Evolutionary conservation across 2,329 filamentous ascomycete species (phyloP).

Genomic region (Tolypocladium guangdongense): DNA sequence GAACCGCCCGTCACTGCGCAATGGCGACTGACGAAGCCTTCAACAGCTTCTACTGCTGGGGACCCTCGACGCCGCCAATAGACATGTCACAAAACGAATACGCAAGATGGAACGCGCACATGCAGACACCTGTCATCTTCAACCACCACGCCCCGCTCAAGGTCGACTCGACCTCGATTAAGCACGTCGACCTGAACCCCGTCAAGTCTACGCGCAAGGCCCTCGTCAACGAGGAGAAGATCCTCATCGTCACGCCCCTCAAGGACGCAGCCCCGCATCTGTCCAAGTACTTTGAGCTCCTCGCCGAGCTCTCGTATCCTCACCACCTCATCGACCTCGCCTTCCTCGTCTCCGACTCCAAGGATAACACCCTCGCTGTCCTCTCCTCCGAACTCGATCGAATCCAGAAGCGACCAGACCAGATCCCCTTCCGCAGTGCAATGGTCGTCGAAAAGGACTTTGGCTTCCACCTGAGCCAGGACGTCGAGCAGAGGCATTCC

Average conservation of each 20-base stretch:
- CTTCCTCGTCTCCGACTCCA: slow-evolving; percentile 94
- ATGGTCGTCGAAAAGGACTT: slow-evolving; percentile 90
- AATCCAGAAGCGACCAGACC: slow-evolving; percentile 71
- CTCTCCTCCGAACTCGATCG: slow-evolving; percentile 77
- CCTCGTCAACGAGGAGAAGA: slow-evolving; percentile 67
- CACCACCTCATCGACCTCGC: slow-evolving; percentile 94
- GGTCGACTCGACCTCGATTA: slow-evolving; percentile 71
- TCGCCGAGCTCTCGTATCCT: slow-evolving; percentile 84
- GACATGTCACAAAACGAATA: slow-evolving; percentile 89
- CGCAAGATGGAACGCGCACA: slow-evolving; percentile 75
- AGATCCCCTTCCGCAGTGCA: slow-evolving; percentile 75
- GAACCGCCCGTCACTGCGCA: background rate
- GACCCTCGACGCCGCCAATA: slow-evolving; percentile 89
- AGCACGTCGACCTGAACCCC: slow-evolving; percentile 72
- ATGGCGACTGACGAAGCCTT: background rate
- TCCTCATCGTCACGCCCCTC: slow-evolving; percentile 86
- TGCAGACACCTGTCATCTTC: slow-evolving; percentile 89
- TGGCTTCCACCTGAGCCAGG: slow-evolving; percentile 60
- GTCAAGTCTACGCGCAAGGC: slow-evolving; percentile 75
- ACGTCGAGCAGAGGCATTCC: slow-evolving; percentile 71
- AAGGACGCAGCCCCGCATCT: slow-evolving; percentile 79
- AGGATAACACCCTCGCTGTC: slow-evolving; percentile 95
- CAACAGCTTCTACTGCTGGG: slow-evolving; percentile 89
- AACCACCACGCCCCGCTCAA: slow-evolving; percentile 86
- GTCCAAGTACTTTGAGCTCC: slow-evolving; percentile 84